These are phyloP conservation scores for Fragaria ananassa DNA, from an alignment of 306 rosid genomes.

Conservation along the genomic window DNA sequence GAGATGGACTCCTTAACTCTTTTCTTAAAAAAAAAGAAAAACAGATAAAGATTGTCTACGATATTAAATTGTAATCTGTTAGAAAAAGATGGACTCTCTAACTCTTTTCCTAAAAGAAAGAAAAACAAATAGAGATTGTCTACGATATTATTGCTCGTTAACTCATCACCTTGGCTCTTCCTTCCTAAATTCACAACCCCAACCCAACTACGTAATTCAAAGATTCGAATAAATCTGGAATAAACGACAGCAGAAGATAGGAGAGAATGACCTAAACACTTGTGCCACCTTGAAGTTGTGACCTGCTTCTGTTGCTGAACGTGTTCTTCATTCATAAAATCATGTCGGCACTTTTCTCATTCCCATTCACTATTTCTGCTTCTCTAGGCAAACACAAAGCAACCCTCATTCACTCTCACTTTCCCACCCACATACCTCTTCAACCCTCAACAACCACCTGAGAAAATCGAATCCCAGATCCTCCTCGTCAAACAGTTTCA, in stretches of 20 bases:
- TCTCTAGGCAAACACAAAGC: conserved; percentile 1
- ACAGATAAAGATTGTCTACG: not conserved
- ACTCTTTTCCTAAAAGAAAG: too few species aligned
- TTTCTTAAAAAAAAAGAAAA: too few species aligned
- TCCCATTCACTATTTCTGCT: conserved; percentile 16
- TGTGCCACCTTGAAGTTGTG: not conserved
- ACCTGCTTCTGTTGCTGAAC: not conserved
- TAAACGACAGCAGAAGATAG: not conserved
- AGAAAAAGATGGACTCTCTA: not conserved
- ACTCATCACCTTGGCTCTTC: not conserved
- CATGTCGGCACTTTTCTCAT: not conserved
- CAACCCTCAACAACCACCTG: not conserved
- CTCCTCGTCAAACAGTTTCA: not conserved
- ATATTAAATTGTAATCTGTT: too few species aligned
- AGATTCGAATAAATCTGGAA: not conserved
- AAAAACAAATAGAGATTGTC: too few species aligned
- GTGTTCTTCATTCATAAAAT: conserved; percentile 20
- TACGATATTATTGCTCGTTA: not conserved
- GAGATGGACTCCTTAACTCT: not conserved
- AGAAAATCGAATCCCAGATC: not conserved
- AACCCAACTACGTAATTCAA: not conserved
- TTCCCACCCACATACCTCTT: conserved; percentile 31
- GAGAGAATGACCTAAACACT: not conserved
- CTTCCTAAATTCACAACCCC: not conserved
- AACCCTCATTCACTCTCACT: not conserved